Evolutionary conservation across 495 filamentous ascomycete species (phyloP).

Genomic region (Parathielavia hyrcaniae): DNA sequence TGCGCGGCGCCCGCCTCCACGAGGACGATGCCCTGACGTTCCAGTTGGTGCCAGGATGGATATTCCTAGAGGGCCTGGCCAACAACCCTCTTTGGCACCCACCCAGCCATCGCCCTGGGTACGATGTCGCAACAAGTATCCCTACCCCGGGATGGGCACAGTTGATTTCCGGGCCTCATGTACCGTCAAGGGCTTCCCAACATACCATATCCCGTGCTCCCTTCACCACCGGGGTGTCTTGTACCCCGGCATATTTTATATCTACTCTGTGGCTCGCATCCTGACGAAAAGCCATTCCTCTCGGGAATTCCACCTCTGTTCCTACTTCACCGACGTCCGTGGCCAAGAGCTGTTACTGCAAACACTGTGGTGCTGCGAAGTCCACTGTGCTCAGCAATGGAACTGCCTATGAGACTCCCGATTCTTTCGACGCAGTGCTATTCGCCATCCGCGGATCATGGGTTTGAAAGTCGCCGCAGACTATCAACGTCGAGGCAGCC

Average conservation of each 20-base stretch:
- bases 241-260: constrained; percentile 30
- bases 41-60: constrained; percentile 29
- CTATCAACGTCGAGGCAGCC: constrained; percentile 36
- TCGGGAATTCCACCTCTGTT: constrained; percentile 52
- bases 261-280: constrained; percentile 31
- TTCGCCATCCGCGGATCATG: constrained; percentile 21
- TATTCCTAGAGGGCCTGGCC: constrained; percentile 6
- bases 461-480: constrained; percentile 19
- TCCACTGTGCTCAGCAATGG: constrained; percentile 22
- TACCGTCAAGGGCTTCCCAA: constrained; percentile 13
- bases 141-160: constrained; percentile 16
- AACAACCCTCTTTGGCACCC: constrained; percentile 14
- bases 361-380: constrained; percentile 3
- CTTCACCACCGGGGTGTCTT: constrained; percentile 16
- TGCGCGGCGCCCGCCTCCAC: constrained; percentile 10
- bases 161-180: constrained; percentile 17
- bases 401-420: constrained; percentile 25
- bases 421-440: constrained; percentile 29
- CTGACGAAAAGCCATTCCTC: constrained; percentile 32
- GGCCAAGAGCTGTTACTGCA: constrained; percentile 7
- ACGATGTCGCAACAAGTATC: constrained; percentile 19
- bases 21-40: constrained; percentile 39
- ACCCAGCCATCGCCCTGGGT: constrained; percentile 16
- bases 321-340: constrained; percentile 36
- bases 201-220: constrained; percentile 27